Evolutionary conservation across 148 eudicot genomes (phyloP).

Genomic region (Cornus kousa): DNA sequence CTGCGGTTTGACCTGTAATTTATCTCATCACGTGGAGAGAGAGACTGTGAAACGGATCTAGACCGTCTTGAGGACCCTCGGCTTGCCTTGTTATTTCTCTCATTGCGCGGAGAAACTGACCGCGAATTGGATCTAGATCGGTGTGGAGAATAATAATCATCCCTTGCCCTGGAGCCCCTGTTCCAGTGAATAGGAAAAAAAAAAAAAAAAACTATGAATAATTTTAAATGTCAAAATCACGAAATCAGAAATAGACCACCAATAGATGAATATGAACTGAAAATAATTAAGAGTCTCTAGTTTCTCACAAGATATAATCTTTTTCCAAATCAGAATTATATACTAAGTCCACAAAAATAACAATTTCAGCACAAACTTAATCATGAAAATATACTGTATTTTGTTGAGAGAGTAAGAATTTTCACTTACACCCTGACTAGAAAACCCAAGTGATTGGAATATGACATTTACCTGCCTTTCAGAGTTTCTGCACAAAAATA

Average conservation of each 20-base stretch:
- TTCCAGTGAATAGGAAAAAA: conserved; percentile 13
- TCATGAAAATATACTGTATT: not conserved
- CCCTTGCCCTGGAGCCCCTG: conserved; percentile 32
- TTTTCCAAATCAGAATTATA: not conserved
- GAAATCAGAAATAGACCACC: not conserved
- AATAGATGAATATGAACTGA: not conserved
- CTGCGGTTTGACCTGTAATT: conserved; percentile 22
- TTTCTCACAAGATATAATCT: not conserved
- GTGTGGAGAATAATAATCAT: conserved; percentile 27
- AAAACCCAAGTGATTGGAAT: conserved; percentile 34
- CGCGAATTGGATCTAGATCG: conserved; percentile 47
- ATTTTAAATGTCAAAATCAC: not conserved
- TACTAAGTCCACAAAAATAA: conserved; percentile 8
- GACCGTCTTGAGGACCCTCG: conserved; percentile 43
- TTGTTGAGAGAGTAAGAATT: not conserved
- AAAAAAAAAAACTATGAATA: not conserved
- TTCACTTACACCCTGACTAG: conserved; percentile 8
- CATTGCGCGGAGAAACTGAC: conserved; percentile 48
- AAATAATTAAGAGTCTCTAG: not conserved
- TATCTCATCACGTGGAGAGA: not conserved
- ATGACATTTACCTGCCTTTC: conserved; percentile 76
- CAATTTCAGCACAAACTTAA: not conserved
- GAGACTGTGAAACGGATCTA: conserved; percentile 42
- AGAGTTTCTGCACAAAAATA: conserved; percentile 54
- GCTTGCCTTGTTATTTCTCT: conserved; percentile 38